These are phyloP conservation scores for Solanum virginianum DNA, from an alignment of 257 asterid genomes.

Conservation along the genomic window DNA sequence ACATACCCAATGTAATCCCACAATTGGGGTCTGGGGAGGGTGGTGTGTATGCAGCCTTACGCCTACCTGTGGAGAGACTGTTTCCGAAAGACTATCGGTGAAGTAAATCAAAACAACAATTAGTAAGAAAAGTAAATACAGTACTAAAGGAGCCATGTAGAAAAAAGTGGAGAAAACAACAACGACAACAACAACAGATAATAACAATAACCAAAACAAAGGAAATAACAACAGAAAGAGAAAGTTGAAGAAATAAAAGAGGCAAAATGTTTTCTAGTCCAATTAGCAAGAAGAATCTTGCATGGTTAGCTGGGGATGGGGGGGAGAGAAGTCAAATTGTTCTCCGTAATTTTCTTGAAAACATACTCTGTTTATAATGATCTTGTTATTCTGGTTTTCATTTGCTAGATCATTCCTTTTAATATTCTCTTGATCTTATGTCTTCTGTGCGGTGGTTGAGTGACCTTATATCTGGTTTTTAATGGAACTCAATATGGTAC, in stretches of 20 bases:
- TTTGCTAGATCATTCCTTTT: background rate
- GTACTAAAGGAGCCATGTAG: background rate
- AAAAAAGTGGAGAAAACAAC: background rate
- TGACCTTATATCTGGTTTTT: background rate
- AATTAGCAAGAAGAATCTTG: background rate
- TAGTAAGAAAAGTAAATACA: background rate
- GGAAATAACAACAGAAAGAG: background rate
- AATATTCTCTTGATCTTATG: background rate
- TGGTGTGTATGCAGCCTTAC: background rate
- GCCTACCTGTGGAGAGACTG: background rate
- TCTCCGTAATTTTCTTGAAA: background rate
- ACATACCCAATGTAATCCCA: background rate
- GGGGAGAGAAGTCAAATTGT: background rate
- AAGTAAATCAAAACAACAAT: background rate
- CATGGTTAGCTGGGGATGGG: background rate
- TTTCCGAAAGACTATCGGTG: background rate
- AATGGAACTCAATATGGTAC: background rate
- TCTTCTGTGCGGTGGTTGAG: background rate
- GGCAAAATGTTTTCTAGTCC: background rate
- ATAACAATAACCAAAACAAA: background rate
- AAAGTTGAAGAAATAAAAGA: background rate
- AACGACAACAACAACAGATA: background rate
- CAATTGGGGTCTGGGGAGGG: background rate
- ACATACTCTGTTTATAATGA: background rate
- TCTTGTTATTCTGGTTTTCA: background rate